phyloP scores from a whole-genome alignment of 352 stramenopile species.

The Elongisporangium anandrum region DNA sequence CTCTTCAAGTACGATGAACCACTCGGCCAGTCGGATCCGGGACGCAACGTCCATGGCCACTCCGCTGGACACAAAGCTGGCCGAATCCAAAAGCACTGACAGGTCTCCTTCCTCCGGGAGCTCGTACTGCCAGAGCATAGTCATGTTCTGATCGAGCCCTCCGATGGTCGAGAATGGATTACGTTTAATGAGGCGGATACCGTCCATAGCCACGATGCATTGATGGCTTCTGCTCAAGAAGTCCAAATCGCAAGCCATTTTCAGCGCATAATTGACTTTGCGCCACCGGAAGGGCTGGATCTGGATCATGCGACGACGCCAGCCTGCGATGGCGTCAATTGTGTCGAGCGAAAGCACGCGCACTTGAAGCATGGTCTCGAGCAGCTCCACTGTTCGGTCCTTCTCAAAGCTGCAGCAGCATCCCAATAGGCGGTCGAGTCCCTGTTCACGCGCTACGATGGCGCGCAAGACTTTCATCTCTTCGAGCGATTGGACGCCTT shows the following conservation, averaged over 20 bases:
- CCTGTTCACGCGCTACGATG: slow-evolving; percentile 59
- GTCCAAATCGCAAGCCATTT: slow-evolving; percentile 64
- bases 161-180: slow-evolving; percentile 75
- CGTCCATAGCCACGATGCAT: slow-evolving; percentile 46
- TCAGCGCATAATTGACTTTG: slow-evolving; percentile 59
- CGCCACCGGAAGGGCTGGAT: slow-evolving; percentile 55
- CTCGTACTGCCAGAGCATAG: slow-evolving; percentile 44
- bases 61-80: slow-evolving; percentile 28
- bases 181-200: slow-evolving; percentile 39
- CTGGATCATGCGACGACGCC: slow-evolving; percentile 58
- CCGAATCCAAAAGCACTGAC: slow-evolving; percentile 49
- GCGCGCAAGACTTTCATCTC: slow-evolving; percentile 58
- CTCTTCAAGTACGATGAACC: slow-evolving; percentile 58
- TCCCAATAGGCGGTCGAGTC: slow-evolving; percentile 43
- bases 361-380: slow-evolving; percentile 46
- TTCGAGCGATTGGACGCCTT: slow-evolving; percentile 49
- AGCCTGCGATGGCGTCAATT: slow-evolving; percentile 54
- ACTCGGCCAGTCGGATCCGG: slow-evolving; percentile 49
- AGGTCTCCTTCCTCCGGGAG: slow-evolving; percentile 50
- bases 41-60: slow-evolving; percentile 33
- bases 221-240: slow-evolving; percentile 72
- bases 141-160: slow-evolving; percentile 62
- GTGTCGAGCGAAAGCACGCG: slow-evolving; percentile 41
- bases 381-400: slow-evolving; percentile 31
- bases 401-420: slow-evolving; percentile 48